These are phyloP conservation scores for Flaveria bidentis DNA, from an alignment of 129 eudicot genomes.

Conservation along the genomic window DNA sequence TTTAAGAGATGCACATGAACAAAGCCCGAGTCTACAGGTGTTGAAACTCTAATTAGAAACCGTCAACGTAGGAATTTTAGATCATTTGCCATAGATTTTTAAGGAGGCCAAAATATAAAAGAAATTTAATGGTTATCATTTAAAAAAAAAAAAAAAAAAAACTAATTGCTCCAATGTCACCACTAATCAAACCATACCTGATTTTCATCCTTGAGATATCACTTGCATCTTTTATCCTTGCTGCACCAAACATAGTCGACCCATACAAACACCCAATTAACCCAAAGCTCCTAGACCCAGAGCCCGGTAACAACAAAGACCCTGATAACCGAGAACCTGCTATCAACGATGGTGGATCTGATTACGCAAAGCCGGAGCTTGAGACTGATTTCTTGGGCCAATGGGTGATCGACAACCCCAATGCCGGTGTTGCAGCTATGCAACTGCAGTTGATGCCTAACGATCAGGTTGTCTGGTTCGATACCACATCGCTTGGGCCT, in stretches of 20 bases:
- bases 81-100: constrained; percentile 16
- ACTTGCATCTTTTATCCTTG: constrained; percentile 17
- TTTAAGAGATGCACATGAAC: not conserved
- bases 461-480: constrained; percentile 66
- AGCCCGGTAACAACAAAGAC: not conserved
- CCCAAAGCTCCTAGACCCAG: not conserved
- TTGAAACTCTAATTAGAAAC: constrained; percentile 22
- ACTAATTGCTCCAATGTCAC: constrained; percentile 15
- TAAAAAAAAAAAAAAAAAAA: not conserved
- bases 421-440: constrained; percentile 85
- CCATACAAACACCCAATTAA: no score
- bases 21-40: constrained; percentile 24
- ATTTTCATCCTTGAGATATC: constrained; percentile 23
- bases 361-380: constrained; percentile 22
- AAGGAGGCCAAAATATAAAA: constrained; percentile 19
- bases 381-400: constrained; percentile 35
- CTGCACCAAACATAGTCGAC: constrained; percentile 11
- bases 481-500: constrained; percentile 62
- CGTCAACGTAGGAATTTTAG: not conserved
- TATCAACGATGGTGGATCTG: constrained; percentile 29
- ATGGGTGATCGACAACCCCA: constrained; percentile 42
- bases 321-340: not conserved
- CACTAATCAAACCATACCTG: not conserved
- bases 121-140: no score
- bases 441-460: constrained; percentile 81